phyloP scores from a whole-genome alignment of 352 stramenopile species.

The Plasmopara muralis region DNA sequence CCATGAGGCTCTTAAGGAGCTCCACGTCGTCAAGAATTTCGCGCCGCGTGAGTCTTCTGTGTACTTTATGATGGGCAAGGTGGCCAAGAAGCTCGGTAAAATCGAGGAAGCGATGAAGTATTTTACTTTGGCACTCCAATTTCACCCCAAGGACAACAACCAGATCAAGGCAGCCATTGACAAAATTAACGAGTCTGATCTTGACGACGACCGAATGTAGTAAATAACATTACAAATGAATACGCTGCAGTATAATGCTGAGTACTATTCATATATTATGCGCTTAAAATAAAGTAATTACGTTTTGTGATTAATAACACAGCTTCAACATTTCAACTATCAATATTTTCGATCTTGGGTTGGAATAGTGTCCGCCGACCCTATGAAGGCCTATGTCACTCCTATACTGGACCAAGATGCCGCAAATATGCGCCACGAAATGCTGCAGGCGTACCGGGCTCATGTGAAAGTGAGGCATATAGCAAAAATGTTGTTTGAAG shows the following conservation, averaged over 20 bases:
- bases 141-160: constrained; percentile 97
- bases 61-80: constrained; percentile 96
- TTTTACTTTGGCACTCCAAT: constrained; percentile 95
- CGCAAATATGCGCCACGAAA: constrained; percentile 22
- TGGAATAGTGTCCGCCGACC: constrained; percentile 1
- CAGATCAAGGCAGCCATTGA: constrained; percentile 95
- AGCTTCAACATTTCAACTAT: neutral
- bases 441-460: constrained; percentile 39
- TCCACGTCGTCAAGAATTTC: constrained; percentile 89
- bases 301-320: too few species aligned
- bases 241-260: too few species aligned
- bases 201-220: constrained; percentile 49
- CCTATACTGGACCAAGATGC: neutral
- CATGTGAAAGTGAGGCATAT: constrained; percentile 27
- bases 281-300: too few species aligned
- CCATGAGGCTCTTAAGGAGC: constrained; percentile 89
- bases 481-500: neutral
- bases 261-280: too few species aligned
- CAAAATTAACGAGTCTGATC: constrained; percentile 72
- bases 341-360: neutral
- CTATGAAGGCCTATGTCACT: constrained; percentile 4
- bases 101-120: constrained; percentile 92
- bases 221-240: neutral
- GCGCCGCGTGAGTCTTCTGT: constrained; percentile 94
- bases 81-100: constrained; percentile 83